Conservation (phyloP, 2,329 filamentous ascomycete species). For the Neonectria neomacrospora region DNA sequence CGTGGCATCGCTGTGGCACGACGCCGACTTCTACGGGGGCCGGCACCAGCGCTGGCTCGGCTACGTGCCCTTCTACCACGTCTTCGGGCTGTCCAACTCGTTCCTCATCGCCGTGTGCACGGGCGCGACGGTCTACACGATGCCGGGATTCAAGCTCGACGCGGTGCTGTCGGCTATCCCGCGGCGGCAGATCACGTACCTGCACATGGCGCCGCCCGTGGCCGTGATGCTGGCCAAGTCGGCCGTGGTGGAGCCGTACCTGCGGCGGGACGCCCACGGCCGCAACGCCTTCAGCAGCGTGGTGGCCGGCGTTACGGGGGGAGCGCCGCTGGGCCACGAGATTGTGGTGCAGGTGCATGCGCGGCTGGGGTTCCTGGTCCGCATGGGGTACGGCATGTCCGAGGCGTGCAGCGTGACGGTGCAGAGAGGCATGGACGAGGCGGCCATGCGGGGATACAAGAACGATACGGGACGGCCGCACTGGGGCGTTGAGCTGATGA, state of each 20-base stretch:
- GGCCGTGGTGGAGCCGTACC: conserved; percentile 71
- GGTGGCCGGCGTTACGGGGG: conserved; percentile 65
- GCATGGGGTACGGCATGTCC: conserved; percentile 80
- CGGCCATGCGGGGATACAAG: conserved; percentile 55
- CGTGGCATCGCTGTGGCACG: conserved; percentile 59
- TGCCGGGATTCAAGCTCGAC: conserved; percentile 76
- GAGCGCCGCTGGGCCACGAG: conserved; percentile 70
- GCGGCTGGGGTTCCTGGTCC: conserved; percentile 60
- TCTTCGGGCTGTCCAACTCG: conserved; percentile 68
- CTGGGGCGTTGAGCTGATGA: conserved; percentile 72
- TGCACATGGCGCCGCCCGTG: conserved; percentile 76
- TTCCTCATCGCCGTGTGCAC: conserved; percentile 66
- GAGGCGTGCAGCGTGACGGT: conserved; percentile 74
- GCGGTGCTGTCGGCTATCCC: conserved; percentile 71
- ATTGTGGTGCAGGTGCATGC: conserved; percentile 70
- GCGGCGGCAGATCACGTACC: conserved; percentile 70
- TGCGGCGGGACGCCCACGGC: conserved; percentile 55
- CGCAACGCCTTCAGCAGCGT: conserved; percentile 69
- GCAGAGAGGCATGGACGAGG: conserved; percentile 65
- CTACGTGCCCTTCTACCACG: conserved; percentile 77
- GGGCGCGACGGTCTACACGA: conserved; percentile 71
- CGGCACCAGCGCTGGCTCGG: conserved; percentile 61
- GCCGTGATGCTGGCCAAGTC: conserved; percentile 76
- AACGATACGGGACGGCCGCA: conserved; percentile 75
- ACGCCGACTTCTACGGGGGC: conserved; percentile 58